These are phyloP conservation scores for Sutorius eximius DNA, from an alignment of 1,284 basidiomycete species.

Conservation along the genomic window DNA sequence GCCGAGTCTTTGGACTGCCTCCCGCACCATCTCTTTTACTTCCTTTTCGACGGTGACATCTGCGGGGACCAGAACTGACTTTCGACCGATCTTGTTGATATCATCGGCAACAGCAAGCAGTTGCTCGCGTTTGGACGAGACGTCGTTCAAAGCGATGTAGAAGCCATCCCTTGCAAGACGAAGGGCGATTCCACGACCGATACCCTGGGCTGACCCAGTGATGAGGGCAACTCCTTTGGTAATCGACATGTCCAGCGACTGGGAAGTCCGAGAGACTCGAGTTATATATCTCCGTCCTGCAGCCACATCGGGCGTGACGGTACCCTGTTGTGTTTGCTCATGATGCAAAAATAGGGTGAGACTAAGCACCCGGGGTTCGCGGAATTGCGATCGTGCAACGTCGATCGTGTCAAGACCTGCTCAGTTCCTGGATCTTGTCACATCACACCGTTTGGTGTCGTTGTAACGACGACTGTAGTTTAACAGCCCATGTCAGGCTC, in stretches of 20 bases:
- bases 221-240: constrained; percentile 1
- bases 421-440: too few relatives aligned
- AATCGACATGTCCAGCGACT: not conserved
- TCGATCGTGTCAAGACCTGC: not conserved
- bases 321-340: too few relatives aligned
- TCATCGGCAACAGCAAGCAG: not conserved
- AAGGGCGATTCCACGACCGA: constrained; percentile 1
- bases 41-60: not conserved
- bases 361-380: not conserved
- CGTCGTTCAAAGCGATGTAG: not conserved
- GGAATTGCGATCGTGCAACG: not conserved
- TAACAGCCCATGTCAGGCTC: too few relatives aligned
- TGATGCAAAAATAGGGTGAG: not conserved
- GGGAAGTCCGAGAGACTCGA: not conserved
- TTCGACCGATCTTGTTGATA: not conserved
- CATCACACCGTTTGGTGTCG: too few relatives aligned
- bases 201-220: constrained; percentile 2
- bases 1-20: not conserved
- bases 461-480: too few relatives aligned
- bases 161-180: not conserved
- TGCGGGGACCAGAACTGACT: not conserved
- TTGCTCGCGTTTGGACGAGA: not conserved
- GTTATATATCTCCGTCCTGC: not conserved
- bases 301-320: too few relatives aligned
- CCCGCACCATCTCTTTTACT: not conserved